Percentiles rank a stretch among this genome's conserved stretches.
These are phyloP conservation scores for Monosporascus cannonballus DNA, from an alignment of 2,329 filamentous ascomycete species.

Conservation along the genomic window DNA sequence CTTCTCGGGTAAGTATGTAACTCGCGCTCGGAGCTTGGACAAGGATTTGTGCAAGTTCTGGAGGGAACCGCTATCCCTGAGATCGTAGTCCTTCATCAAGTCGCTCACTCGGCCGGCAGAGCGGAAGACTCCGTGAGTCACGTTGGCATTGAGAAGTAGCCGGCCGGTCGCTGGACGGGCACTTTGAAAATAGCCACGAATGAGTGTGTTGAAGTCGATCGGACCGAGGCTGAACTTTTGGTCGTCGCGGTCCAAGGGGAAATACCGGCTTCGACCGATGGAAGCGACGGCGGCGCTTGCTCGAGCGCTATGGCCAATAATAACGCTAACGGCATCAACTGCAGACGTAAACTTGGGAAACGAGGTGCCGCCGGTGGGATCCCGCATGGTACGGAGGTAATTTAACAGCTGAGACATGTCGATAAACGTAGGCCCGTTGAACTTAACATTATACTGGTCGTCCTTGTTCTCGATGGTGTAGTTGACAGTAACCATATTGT, in stretches of 20 bases:
- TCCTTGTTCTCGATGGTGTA: conserved; percentile 28
- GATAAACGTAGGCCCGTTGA: conserved; percentile 34
- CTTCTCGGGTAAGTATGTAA: conserved; percentile 12
- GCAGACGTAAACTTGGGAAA: conserved; percentile 45
- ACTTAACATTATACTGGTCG: conserved; percentile 34
- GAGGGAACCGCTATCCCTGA: neutral
- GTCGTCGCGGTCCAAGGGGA: conserved; percentile 31
- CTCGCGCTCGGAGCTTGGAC: conserved; percentile 11
- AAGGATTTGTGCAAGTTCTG: conserved; percentile 9
- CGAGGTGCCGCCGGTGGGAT: conserved; percentile 26
- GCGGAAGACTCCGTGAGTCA: conserved; percentile 48
- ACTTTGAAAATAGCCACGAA: conserved; percentile 52
- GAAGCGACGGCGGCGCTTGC: conserved; percentile 29
- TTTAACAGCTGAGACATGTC: conserved; percentile 34
- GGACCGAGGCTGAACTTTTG: conserved; percentile 22
- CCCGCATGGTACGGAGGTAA: conserved; percentile 38
- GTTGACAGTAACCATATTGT: conserved; percentile 28
- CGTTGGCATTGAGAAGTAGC: conserved; percentile 49
- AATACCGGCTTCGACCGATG: conserved; percentile 43
- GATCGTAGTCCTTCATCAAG: conserved; percentile 23
- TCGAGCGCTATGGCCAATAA: conserved; percentile 41
- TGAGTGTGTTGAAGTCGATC: conserved; percentile 30
- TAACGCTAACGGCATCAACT: conserved; percentile 46
- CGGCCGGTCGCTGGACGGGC: conserved; percentile 47
- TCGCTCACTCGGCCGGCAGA: conserved; percentile 28